Evolutionary conservation across 177 flowering plant genomes (phyloP), one percentile per base, ranked within the genome.

Genomic region (Tripterygium wilfordii): DNA sequence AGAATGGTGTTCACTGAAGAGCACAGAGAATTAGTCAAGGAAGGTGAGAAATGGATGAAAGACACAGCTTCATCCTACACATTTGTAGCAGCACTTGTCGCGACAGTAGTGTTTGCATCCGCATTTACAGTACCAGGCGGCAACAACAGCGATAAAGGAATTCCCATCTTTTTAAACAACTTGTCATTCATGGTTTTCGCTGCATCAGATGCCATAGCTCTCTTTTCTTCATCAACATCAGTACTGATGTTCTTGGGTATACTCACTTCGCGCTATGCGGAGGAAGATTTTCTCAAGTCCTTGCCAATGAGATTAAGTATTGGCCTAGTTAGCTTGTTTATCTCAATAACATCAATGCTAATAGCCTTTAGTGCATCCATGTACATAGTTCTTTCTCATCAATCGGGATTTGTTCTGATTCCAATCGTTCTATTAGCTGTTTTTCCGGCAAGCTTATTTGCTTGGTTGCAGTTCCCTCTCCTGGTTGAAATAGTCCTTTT

Each of bases 31-130:
- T 40, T 60, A 18, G 24, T 52, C 0, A 19, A 42, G 7, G 36
- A 45, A 3, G 64, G 58, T 4, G 64, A 60, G 37, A 46, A 53
- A 47, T 60, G 53, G 58, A 60, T 59, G 63, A 59, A 59, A 20
- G 52, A 39, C 17, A 51, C 46, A 2, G 50, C 63, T 10, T 15
- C 3, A 8, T 59, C 58, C 0, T 27, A 42, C 6, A 45, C 36
- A 1, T 31, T 59, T 9, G 63, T 52, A 2, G 57, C 37, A 10
- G 52, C 57, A n/a, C 52, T 59, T 10, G 52, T 59, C 8, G 31
- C 26, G 9, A 59, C 57, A 10, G 37, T 46, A 17, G 37, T 29
- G 15, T 46, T 46, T 31, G n/a, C 49, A 1, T 24, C 49, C 19
- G 37, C 49, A 18, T 9, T 29, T 25, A 46, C 49, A 3, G 16